phyloP scores from a whole-genome alignment of 495 filamentous ascomycete species.

The Trichocladium uniseriatum region DNA sequence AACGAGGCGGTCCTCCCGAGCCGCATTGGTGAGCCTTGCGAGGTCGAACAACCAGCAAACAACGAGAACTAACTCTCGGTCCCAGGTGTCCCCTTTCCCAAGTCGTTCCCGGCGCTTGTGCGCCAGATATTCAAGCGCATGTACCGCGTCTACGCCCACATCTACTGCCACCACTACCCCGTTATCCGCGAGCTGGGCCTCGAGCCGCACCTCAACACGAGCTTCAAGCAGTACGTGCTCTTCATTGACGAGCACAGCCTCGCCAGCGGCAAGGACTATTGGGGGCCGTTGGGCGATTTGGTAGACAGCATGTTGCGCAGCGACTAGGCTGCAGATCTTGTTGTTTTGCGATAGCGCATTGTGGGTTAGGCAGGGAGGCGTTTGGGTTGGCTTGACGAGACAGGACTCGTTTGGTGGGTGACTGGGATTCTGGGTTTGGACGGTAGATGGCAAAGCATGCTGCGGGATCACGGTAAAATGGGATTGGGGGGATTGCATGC shows the following conservation, averaged over 20 bases:
- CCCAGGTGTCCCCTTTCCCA: conserved; percentile 86
- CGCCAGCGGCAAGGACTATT: conserved; percentile 90
- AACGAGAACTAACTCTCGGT: background rate
- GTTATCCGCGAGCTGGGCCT: conserved; percentile 91
- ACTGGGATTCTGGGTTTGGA: conserved; percentile 3
- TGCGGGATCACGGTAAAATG: conserved; percentile 8
- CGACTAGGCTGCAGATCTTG: conserved; percentile 44
- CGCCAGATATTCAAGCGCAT: conserved; percentile 96
- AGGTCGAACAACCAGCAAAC: background rate
- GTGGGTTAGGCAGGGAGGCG: conserved; percentile 10
- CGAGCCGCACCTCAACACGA: conserved; percentile 96
- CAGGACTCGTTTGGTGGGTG: conserved; percentile 8
- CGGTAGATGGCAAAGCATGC: conserved; percentile 10
- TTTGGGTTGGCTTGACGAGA: conserved; percentile 9
- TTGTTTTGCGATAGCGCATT: conserved; percentile 5
- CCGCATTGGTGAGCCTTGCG: conserved; percentile 58
- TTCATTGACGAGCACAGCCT: conserved; percentile 91
- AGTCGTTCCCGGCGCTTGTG: conserved; percentile 75
- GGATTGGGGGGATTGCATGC: conserved; percentile 9
- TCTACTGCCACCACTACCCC: conserved; percentile 99
- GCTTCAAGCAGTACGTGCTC: conserved; percentile 98
- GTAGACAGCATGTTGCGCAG: conserved; percentile 95
- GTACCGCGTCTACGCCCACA: conserved; percentile 97
- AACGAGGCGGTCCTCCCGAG: conserved; percentile 92
- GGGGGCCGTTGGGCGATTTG: conserved; percentile 91